Conservation (phyloP, 2,329 filamentous ascomycete genomes). For the Pseudogymnoascus verrucosus region DNA sequence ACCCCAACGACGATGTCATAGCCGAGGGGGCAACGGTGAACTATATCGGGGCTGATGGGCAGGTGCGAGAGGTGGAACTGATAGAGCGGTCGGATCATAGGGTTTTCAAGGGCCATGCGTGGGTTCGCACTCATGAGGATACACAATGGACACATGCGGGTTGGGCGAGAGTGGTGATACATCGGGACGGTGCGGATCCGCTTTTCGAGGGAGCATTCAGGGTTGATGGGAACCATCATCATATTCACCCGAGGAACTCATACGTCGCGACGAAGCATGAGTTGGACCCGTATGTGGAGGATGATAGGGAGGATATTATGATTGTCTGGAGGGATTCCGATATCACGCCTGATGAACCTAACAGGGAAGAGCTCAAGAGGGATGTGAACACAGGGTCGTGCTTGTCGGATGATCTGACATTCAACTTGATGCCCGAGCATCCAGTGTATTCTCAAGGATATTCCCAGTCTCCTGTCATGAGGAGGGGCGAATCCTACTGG, state of each 20-base stretch:
- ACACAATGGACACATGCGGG: conserved; percentile 70
- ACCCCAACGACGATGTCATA: conserved; percentile 88
- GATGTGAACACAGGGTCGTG: conserved; percentile 45
- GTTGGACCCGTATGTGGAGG: conserved; percentile 55
- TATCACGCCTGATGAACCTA: conserved; percentile 52
- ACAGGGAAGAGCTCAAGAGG: conserved; percentile 21
- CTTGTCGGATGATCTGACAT: conserved; percentile 64
- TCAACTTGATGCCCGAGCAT: conserved; percentile 69
- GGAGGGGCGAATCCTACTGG: conserved; percentile 45
- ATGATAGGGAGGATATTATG: conserved; percentile 65
- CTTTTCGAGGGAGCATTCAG: conserved; percentile 88
- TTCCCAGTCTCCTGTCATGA: conserved; percentile 21
- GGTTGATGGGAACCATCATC: conserved; percentile 73
- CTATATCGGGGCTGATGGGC: conserved; percentile 65
- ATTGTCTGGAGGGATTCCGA: conserved; percentile 90
- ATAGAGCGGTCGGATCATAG: conserved; percentile 68
- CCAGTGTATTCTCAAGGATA: conserved; percentile 47
- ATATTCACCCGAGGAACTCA: conserved; percentile 67
- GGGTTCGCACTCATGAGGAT: conserved; percentile 52
- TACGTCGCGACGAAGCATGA: conserved; percentile 66
- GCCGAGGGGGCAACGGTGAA: conserved; percentile 66
- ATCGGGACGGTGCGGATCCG: conserved; percentile 66
- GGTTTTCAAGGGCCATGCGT: conserved; percentile 76
- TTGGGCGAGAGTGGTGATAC: conserved; percentile 76
- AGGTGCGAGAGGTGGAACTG: conserved; percentile 54